Base-by-base conservation (phyloP, 441 rosid genomes). In the Biscutella auriculata region DNA sequence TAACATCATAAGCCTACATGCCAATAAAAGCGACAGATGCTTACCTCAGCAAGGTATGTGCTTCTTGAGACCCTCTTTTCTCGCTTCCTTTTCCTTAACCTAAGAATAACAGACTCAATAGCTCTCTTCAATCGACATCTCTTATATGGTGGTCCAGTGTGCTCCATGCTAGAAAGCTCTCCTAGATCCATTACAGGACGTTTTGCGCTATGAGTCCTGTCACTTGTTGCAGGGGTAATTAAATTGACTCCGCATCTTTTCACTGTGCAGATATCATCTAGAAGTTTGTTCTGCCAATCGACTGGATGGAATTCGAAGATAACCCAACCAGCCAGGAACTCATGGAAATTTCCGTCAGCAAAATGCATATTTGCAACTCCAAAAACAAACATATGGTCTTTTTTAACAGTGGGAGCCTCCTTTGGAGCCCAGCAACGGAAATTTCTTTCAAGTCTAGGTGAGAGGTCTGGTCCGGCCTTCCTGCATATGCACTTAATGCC, bases 61-160 rank as follows among this genome's bases (percentile, higher is more conserved):
- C n/a, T n/a, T n/a, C n/a, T 21, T 50, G 23, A 33, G 41, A 50
- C 37, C 5, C 39, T 4, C 46, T 11, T 16, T n/a, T 44, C 54
- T 26, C 49, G 55, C 13, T 54, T 63, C 42, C 62, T 46, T 63
- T 63, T 63, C 11, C 68, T 54, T 19, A 53, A 12, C 8, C 9
- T 29, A 8, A 28, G 26, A 37, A 63, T 37, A 29, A 63, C 48
- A 19, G 33, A 1, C 36, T 45, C 61, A 21, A 54, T 44, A 54
- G 29, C 68, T 1, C 41, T 84, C 84, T 65, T 75, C 9, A 47
- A n/a, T 2, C 63, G 14, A 0, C 7, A 29, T 64, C 19, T 47
- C 57, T 64, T 55, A 54, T 48, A 47, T 15, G 56, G 50, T 21
- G 57, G 27, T 17, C 13, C 17, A 19, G 30, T 25, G 13, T 47